Evolutionary conservation across 83 land plant genomes (phyloP), one percentile per base, ranked within the genome.

Genomic region (Larix sibirica): DNA sequence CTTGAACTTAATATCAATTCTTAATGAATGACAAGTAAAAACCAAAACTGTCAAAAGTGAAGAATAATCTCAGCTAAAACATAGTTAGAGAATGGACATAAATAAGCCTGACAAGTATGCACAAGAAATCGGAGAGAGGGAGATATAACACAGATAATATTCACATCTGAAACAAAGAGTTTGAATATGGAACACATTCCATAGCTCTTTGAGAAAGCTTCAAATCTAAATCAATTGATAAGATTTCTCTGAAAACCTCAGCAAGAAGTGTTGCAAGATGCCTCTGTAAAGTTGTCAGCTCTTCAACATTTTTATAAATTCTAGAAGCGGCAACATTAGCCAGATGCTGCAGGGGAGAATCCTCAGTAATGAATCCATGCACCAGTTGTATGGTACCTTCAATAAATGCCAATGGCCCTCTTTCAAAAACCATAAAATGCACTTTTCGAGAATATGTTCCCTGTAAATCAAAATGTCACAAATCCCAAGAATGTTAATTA

Each of bases 371-470:
- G 75, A 77, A 62, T 81, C 84, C 83, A 3, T 83, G 83, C 56
- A 92, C 13, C n/a, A 92, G 5, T 50, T 88, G 83, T 66, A 62
- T 69, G 31, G 93, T 88, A 50, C 84, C 91, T 61, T 82, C 77
- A 54, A 88, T 12, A 84, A 96, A 96, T 56, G 92, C 93, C 60
- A 74, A 47, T 62, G 98, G 98, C 24, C 98, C 98, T 84, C 96
- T 92, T 80, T 96, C 92, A 80, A 92, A 90, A 36, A 96, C 38
- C 93, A 96, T 92, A 74, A 96, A 96, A 73, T 84, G 89, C 6
- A 86, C 81, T 80, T 88, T 96, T 28, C 81, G 87, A 62, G 84
- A 70, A 86, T 88, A 85, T 70, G 95, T 83, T 20, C 93, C 96
- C 98, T 95, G 90, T 73, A 75, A 84, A 28, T 28, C 28, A 28